Conservation (phyloP, 2,329 filamentous ascomycete species). For the Sporothrix schenckii region DNA sequence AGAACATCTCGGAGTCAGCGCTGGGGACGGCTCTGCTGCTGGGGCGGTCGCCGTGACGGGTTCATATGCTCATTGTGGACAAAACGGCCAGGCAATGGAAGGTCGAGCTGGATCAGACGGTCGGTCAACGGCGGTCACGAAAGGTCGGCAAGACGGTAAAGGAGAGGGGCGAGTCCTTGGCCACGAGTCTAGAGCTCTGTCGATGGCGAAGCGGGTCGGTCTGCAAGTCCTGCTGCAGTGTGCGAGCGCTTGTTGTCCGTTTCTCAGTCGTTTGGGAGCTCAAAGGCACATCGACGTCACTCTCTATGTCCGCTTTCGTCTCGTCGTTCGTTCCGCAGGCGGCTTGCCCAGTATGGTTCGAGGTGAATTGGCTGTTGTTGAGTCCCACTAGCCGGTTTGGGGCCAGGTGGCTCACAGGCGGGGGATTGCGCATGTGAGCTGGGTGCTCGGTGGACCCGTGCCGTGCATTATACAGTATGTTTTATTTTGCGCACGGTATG, state of each 20-base stretch:
- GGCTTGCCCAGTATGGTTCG: constrained; percentile 18
- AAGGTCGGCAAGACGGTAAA: not conserved
- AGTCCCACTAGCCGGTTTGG: constrained; percentile 24
- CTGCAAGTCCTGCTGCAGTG: constrained; percentile 30
- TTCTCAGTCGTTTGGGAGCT: not conserved
- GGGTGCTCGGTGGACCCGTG: not conserved
- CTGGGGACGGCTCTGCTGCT: constrained; percentile 3
- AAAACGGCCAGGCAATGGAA: not conserved
- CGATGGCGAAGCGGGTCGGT: not conserved
- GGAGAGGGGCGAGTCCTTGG: constrained; percentile 13
- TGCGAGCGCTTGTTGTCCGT: not conserved
- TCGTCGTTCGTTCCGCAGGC: not conserved
- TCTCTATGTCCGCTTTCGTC: not conserved
- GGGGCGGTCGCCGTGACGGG: not conserved
- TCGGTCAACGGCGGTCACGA: not conserved
- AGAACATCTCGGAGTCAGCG: constrained; percentile 56
- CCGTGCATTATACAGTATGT: not conserved
- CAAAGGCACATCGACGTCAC: not conserved
- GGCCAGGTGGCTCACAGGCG: constrained; percentile 17
- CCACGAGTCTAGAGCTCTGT: constrained; percentile 2
- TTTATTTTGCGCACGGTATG: not conserved
- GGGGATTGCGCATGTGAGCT: not conserved
- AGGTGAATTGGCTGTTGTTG: constrained; percentile 23
- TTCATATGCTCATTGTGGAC: constrained; percentile 26
- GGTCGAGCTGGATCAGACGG: not conserved